phyloP scores from a whole-genome alignment of 768 basidiomycete species.

The Leccinum longicurvipes region DNA sequence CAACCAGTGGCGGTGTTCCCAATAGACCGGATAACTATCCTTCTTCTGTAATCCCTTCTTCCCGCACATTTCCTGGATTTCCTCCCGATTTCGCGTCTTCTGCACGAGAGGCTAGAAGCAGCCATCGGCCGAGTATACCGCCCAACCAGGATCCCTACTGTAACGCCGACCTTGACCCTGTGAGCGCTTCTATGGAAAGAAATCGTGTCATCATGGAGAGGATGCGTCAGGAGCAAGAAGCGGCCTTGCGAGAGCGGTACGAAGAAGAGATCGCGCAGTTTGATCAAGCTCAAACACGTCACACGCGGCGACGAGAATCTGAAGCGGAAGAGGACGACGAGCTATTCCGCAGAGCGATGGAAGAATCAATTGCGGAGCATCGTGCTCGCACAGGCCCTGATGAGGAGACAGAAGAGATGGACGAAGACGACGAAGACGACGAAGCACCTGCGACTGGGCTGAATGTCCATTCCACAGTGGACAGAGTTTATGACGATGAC shows the following conservation, averaged over 20 bases:
- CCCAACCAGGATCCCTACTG: slow-evolving; percentile 31
- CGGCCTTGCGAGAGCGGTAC: slow-evolving; percentile 59
- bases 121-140: slow-evolving; percentile 18
- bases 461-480: slow-evolving; percentile 4
- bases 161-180: slow-evolving; percentile 44
- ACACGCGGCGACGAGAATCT: slow-evolving; percentile 2
- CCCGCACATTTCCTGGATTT: slow-evolving; percentile 29
- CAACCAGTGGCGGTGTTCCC: slow-evolving; percentile 7
- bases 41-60: slow-evolving; percentile 24
- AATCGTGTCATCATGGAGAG: slow-evolving; percentile 58
- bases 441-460: background rate
- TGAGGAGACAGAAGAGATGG: slow-evolving; percentile 15
- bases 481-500: slow-evolving; percentile 77
- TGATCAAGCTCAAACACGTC: slow-evolving; percentile 10
- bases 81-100: slow-evolving; percentile 4
- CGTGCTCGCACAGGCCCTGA: slow-evolving; percentile 21
- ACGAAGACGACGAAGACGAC: slow-evolving; percentile 26
- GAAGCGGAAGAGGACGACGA: slow-evolving; percentile 51
- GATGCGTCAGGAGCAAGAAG: slow-evolving; percentile 65
- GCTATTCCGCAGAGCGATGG: slow-evolving; percentile 45
- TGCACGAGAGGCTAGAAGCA: slow-evolving; percentile 15
- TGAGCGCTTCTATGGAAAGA: slow-evolving; percentile 65
- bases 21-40: slow-evolving; percentile 15
- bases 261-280: slow-evolving; percentile 37
- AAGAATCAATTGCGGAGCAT: slow-evolving; percentile 21